Evolutionary conservation across 768 basidiomycete genomes (phyloP).

Genomic region (Zangia roseola): DNA sequence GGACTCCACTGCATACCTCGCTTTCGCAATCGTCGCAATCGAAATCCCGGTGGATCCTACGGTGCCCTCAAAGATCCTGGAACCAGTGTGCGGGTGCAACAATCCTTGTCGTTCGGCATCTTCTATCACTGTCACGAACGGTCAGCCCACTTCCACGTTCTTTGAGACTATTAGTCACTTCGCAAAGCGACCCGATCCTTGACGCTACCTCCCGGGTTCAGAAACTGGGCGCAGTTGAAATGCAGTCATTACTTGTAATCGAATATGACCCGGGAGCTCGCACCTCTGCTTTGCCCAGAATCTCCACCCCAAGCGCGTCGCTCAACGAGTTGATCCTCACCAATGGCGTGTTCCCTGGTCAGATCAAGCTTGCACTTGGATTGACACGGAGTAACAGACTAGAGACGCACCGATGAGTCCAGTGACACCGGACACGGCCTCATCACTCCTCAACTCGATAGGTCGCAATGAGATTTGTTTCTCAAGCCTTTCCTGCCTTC

Average conservation of each 20-base stretch:
- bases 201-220: slow-evolving; percentile 97
- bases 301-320: slow-evolving; percentile 88
- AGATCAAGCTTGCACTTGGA: not conserved
- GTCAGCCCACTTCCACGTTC: not conserved
- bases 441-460: slow-evolving; percentile 72
- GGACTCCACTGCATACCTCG: slow-evolving; percentile 52
- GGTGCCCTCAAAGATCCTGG: slow-evolving; percentile 95
- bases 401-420: slow-evolving; percentile 76
- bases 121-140: slow-evolving; percentile 71
- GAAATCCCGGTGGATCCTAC: slow-evolving; percentile 97
- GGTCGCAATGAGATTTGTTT: slow-evolving; percentile 45
- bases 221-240: slow-evolving; percentile 68
- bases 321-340: slow-evolving; percentile 90
- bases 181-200: slow-evolving; percentile 96
- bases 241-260: not conserved
- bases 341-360: slow-evolving; percentile 88
- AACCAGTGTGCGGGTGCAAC: slow-evolving; percentile 82
- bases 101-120: slow-evolving; percentile 86
- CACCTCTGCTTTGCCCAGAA: slow-evolving; percentile 94
- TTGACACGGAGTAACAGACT: not conserved
- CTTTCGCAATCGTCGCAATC: slow-evolving; percentile 88
- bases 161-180: slow-evolving; percentile 48
- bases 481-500: slow-evolving; percentile 36
- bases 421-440: slow-evolving; percentile 75
- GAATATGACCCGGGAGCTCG: slow-evolving; percentile 1